These are phyloP conservation scores for Trichoderma brevicompactum DNA, from an alignment of 2,329 filamentous ascomycete species.

Conservation along the genomic window DNA sequence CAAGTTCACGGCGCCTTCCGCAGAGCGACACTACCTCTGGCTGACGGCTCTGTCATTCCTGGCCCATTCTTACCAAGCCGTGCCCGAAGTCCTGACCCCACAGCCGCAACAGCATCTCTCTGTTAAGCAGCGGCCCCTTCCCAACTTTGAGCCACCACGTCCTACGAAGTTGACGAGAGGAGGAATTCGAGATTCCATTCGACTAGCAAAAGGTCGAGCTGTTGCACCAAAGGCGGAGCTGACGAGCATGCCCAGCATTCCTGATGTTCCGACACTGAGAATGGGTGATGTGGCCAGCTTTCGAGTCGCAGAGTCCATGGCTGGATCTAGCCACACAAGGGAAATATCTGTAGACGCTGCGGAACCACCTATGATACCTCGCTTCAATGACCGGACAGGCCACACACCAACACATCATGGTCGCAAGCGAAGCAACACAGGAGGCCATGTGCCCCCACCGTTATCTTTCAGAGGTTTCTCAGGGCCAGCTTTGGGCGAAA, in stretches of 20 bases:
- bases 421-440: slow-evolving; percentile 88
- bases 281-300: slow-evolving; percentile 45
- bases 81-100: slow-evolving; percentile 70
- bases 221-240: slow-evolving; percentile 58
- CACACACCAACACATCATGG: slow-evolving; percentile 60
- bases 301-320: slow-evolving; percentile 46
- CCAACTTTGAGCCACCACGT: slow-evolving; percentile 56
- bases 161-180: slow-evolving; percentile 52
- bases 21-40: slow-evolving; percentile 93
- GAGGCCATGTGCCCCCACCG: slow-evolving; percentile 71
- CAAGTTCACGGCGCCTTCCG: slow-evolving; percentile 85
- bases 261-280: slow-evolving; percentile 44
- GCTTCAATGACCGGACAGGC: slow-evolving; percentile 65
- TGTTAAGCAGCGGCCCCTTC: slow-evolving; percentile 46
- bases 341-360: slow-evolving; percentile 64
- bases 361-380: slow-evolving; percentile 72
- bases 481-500: slow-evolving; percentile 50
- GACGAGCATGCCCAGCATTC: slow-evolving; percentile 52
- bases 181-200: slow-evolving; percentile 84
- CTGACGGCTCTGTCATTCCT: slow-evolving; percentile 93
- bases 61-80: slow-evolving; percentile 81
- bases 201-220: slow-evolving; percentile 75
- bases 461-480: slow-evolving; percentile 81
- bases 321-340: slow-evolving; percentile 46
- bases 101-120: slow-evolving; percentile 48